These are phyloP conservation scores for Apostasia ramifera DNA, from an alignment of 106 monocot species.

Conservation along the genomic window DNA sequence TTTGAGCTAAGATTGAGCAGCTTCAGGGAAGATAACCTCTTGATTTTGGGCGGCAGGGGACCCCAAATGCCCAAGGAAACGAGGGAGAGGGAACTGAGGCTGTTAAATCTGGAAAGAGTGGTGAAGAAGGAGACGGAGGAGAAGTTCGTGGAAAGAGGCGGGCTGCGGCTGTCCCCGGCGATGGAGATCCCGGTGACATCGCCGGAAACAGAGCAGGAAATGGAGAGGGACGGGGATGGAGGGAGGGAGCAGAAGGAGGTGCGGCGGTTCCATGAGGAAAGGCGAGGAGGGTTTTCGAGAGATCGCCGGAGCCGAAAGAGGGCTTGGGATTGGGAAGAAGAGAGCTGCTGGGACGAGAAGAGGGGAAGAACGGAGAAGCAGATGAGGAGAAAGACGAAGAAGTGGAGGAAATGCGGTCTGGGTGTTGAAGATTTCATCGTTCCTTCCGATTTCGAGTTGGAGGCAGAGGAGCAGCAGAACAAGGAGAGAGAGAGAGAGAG, in stretches of 20 bases:
- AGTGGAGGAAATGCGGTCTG: neutral
- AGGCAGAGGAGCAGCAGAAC: no score
- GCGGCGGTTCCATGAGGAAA: constrained; percentile 18
- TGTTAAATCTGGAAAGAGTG: constrained; percentile 49
- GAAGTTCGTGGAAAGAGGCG: constrained; percentile 46
- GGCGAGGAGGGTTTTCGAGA: constrained; percentile 49
- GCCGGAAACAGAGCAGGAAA: constrained; percentile 44
- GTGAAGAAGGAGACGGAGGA: constrained; percentile 71
- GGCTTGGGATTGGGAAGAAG: constrained; percentile 45
- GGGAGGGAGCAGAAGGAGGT: constrained; percentile 63
- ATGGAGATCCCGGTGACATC: constrained; percentile 42
- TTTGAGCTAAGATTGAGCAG: constrained; percentile 71
- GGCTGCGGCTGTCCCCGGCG: constrained; percentile 16
- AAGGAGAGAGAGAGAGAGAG: no score
- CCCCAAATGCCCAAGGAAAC: constrained; percentile 85
- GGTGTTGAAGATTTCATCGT: neutral
- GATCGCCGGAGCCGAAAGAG: constrained; percentile 43
- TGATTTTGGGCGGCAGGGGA: constrained; percentile 37
- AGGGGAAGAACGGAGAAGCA: constrained; percentile 5
- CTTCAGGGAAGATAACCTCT: constrained; percentile 28
- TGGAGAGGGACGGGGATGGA: constrained; percentile 27
- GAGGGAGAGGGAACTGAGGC: constrained; percentile 47
- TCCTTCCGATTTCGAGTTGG: no score
- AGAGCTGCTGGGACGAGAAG: constrained; percentile 27
- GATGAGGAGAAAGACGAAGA: constrained; percentile 19